phyloP scores from a whole-genome alignment of 2,329 filamentous ascomycete species.

The Colletotrichum tanaceti region DNA sequence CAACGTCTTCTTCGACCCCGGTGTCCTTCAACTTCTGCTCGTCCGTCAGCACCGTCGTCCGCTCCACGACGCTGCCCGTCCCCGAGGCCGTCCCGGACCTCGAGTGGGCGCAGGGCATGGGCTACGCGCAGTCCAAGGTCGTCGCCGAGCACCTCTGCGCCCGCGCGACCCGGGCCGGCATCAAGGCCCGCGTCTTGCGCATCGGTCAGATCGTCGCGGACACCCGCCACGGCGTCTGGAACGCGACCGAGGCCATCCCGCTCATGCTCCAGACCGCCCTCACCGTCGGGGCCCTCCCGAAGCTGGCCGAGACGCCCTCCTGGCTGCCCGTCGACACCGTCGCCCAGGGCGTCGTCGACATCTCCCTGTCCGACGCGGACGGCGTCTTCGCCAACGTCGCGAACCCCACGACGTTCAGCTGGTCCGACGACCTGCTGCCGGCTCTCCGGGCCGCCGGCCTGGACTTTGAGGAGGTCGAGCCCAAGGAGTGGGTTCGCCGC shows the following conservation, averaged over 20 bases:
- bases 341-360: constrained; percentile 54
- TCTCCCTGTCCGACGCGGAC: constrained; percentile 47
- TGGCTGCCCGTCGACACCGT: constrained; percentile 62
- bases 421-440: constrained; percentile 62
- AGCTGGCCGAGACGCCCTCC: constrained; percentile 56
- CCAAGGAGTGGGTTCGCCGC: constrained; percentile 56
- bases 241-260: constrained; percentile 62
- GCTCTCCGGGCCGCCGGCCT: constrained; percentile 58
- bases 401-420: constrained; percentile 61
- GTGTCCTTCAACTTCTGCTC: constrained; percentile 62
- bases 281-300: constrained; percentile 58
- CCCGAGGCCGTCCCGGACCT: constrained; percentile 52
- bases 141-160: constrained; percentile 54
- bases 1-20: constrained; percentile 8
- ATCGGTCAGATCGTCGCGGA: constrained; percentile 65
- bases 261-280: constrained; percentile 60
- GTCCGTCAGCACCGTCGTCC: constrained; percentile 58
- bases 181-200: constrained; percentile 54
- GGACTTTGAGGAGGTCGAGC: constrained; percentile 57
- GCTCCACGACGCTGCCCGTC: constrained; percentile 47
- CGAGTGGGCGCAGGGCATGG: constrained; percentile 54
- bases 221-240: constrained; percentile 61
- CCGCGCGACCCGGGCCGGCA: constrained; percentile 47
- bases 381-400: constrained; percentile 60
- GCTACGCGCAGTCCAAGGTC: constrained; percentile 58